Evolutionary conservation across 139 green algal species (phyloP).

Genomic region (Asterochloris erici): DNA sequence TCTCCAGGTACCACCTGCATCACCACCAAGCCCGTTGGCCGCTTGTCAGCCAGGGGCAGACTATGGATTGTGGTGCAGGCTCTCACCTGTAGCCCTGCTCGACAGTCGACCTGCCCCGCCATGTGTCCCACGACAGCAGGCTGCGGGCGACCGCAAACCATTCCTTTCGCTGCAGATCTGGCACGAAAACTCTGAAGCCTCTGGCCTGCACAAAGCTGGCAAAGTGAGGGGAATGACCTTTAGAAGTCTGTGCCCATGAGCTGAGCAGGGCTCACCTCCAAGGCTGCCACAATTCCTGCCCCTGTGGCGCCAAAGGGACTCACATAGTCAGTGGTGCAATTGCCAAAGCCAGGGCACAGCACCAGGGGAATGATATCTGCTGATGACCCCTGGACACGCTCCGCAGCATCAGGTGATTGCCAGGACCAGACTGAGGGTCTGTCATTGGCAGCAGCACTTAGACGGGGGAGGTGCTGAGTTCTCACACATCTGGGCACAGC

Average conservation of each 20-base stretch:
- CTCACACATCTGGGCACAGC: no score
- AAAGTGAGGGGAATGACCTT: neutral
- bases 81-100: constrained; percentile 39
- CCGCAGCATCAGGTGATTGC: neutral
- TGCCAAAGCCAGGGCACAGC: constrained; percentile 58
- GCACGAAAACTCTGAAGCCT: constrained; percentile 24
- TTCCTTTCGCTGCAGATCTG: constrained; percentile 22
- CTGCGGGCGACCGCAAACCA: constrained; percentile 36
- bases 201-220: constrained; percentile 4
- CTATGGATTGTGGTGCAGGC: no score
- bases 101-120: constrained; percentile 38
- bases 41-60: no score
- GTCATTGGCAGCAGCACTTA: no score
- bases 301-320: constrained; percentile 6
- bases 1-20: constrained; percentile 61
- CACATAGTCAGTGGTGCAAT: constrained; percentile 46
- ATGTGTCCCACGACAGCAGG: constrained; percentile 53
- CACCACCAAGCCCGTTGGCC: constrained; percentile 7
- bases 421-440: no score
- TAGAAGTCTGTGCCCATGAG: neutral
- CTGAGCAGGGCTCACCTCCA: constrained; percentile 19
- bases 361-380: constrained; percentile 40
- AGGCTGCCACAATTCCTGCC: constrained; percentile 15
- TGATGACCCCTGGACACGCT: neutral
- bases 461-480: no score